phyloP scores from a whole-genome alignment of 179 eudicot species.

The Beta corolliflora region DNA sequence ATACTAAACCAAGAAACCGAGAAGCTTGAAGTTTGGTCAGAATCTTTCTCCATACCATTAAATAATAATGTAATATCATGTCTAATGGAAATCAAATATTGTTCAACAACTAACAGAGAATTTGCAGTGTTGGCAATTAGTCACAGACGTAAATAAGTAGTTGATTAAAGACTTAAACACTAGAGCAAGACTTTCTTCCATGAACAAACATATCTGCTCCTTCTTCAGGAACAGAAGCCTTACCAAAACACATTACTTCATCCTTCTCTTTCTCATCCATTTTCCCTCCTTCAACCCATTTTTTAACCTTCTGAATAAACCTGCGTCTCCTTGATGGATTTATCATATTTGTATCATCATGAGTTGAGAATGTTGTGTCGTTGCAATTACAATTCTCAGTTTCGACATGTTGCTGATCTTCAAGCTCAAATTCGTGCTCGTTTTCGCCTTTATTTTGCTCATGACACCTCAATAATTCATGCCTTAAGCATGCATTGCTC shows the following conservation, averaged over 20 bases:
- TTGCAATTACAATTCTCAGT: neutral
- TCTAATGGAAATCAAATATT: no score
- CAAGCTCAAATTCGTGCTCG: slow-evolving; percentile 18
- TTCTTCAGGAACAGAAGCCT: slow-evolving; percentile 31
- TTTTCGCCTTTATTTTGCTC: slow-evolving; percentile 23
- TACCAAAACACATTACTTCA: slow-evolving; percentile 36
- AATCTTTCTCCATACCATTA: no score
- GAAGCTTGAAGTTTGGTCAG: no score
- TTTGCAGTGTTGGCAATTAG: neutral
- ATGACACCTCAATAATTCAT: slow-evolving; percentile 41
- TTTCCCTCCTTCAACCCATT: slow-evolving; percentile 64
- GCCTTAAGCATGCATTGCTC: slow-evolving; percentile 62
- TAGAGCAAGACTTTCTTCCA: slow-evolving; percentile 44
- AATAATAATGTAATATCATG: no score
- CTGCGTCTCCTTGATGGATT: slow-evolving; percentile 43
- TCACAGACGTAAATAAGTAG: neutral
- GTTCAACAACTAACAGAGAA: neutral
- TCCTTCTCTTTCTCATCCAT: slow-evolving; percentile 36
- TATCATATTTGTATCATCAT: slow-evolving; percentile 12
- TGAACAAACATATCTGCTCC: slow-evolving; percentile 27
- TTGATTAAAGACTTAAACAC: slow-evolving; percentile 27
- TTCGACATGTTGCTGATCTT: slow-evolving; percentile 17
- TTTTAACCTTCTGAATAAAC: slow-evolving; percentile 52
- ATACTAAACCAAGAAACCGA: no score
- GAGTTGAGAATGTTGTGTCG: neutral